Conservation (phyloP, 1,139 yeast genomes). For the Yamadazyma oceani region DNA sequence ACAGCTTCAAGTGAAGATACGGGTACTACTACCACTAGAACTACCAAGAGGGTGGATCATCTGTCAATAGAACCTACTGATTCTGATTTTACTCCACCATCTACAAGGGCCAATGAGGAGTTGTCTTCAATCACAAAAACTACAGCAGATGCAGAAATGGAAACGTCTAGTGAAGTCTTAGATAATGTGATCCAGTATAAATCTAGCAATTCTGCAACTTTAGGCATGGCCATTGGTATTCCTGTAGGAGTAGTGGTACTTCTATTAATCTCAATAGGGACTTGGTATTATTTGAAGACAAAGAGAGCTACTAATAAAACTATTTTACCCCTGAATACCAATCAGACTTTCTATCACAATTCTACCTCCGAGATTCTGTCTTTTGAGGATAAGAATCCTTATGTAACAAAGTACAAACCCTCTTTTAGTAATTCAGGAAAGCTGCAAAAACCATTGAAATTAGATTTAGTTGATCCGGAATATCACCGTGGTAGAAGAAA, state of each 20-base stretch:
- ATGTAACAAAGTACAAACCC: background rate
- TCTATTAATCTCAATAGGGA: conserved; percentile 24
- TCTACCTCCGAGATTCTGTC: background rate
- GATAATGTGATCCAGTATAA: background rate
- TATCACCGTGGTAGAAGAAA: background rate
- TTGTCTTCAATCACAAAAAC: too few species aligned
- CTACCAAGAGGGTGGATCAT: too few species aligned
- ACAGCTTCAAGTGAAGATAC: too few species aligned
- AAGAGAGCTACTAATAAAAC: conserved; percentile 10
- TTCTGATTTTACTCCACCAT: too few species aligned
- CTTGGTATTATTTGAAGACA: conserved; percentile 18
- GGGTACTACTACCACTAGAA: too few species aligned
- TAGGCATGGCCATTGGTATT: conserved; percentile 46
- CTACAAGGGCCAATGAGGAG: too few species aligned
- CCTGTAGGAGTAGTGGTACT: conserved; percentile 37
- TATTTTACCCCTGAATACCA: conserved; percentile 12
- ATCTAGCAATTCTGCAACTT: conserved; percentile 16
- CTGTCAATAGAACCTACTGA: too few species aligned
- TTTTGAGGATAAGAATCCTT: conserved; percentile 6
- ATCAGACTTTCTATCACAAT: background rate
- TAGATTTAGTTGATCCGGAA: background rate
- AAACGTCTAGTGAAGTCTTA: background rate
- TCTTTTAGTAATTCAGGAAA: background rate
- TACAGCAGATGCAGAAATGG: background rate
- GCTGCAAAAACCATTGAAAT: background rate